These are phyloP conservation scores for Fusarium sp. DNA, from an alignment of 2,329 filamentous ascomycete genomes.

Conservation along the genomic window DNA sequence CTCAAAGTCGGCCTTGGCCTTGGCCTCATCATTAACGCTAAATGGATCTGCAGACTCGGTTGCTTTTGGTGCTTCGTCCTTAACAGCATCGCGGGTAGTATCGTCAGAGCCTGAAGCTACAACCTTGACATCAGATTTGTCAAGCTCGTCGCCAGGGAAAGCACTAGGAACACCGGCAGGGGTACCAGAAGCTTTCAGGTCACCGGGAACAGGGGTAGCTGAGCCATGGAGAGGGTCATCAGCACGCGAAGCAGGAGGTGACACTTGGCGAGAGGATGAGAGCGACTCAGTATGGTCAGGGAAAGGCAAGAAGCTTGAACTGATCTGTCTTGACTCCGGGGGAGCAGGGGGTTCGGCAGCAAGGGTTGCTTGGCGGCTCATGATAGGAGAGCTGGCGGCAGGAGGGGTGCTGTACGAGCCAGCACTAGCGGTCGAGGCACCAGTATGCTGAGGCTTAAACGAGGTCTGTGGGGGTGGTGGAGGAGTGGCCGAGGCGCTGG, in stretches of 20 bases:
- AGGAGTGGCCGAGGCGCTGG: slow-evolving; percentile 54
- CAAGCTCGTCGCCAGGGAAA: slow-evolving; percentile 51
- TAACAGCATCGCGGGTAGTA: slow-evolving; percentile 21
- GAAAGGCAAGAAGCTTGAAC: slow-evolving; percentile 79
- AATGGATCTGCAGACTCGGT: slow-evolving; percentile 59
- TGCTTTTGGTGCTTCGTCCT: slow-evolving; percentile 35
- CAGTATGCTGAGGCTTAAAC: slow-evolving; percentile 65
- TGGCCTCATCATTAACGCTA: slow-evolving; percentile 61
- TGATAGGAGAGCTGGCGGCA: slow-evolving; percentile 66
- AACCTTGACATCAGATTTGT: slow-evolving; percentile 45
- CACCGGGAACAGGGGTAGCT: slow-evolving; percentile 41
- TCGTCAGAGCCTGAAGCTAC: slow-evolving; percentile 47
- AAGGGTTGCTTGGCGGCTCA: slow-evolving; percentile 69
- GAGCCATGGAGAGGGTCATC: slow-evolving; percentile 58
- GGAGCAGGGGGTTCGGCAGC: slow-evolving; percentile 68
- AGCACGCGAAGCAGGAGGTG: slow-evolving; percentile 69
- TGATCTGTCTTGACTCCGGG: slow-evolving; percentile 80
- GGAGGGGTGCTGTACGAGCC: slow-evolving; percentile 64
- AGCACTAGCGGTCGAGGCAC: slow-evolving; percentile 62
- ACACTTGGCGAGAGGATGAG: slow-evolving; percentile 80
- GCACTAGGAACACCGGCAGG: slow-evolving; percentile 42
- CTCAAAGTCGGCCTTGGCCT: slow-evolving; percentile 84
- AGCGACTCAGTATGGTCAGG: slow-evolving; percentile 72
- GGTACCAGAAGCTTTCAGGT: slow-evolving; percentile 28
- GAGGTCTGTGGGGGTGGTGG: slow-evolving; percentile 53